Evolutionary conservation across 164 flowering plant species (phyloP).

Genomic region (Vitis cinerea): DNA sequence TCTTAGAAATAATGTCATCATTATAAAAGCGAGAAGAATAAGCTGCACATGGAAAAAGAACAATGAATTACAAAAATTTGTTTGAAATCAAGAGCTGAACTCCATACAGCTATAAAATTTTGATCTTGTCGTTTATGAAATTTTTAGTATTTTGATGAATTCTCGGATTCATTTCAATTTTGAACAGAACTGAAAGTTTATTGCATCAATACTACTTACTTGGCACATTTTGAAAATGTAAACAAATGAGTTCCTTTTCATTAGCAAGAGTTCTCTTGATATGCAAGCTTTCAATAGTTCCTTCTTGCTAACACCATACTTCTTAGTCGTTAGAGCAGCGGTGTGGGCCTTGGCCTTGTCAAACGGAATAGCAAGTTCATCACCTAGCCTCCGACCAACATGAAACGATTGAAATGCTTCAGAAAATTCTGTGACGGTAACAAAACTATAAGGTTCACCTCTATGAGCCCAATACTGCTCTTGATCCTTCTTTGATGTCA

Average conservation of each 20-base stretch:
- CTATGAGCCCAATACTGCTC: conserved; percentile 56
- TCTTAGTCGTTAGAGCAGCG: conserved; percentile 49
- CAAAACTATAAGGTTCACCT: conserved; percentile 49
- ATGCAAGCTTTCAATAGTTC: conserved; percentile 59
- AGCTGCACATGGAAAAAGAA: conserved; percentile 27
- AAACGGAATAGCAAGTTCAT: conserved; percentile 53
- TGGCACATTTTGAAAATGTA: conserved; percentile 56
- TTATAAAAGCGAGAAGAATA: conserved; percentile 24
- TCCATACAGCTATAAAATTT: too few relatives aligned
- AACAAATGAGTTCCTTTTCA: conserved; percentile 72
- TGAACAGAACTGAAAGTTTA: background rate
- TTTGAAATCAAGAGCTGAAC: too few relatives aligned
- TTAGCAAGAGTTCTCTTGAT: conserved; percentile 59
- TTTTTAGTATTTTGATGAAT: too few relatives aligned
- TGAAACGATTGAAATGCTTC: conserved; percentile 66
- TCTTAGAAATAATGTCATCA: conserved; percentile 43
- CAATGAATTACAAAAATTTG: background rate
- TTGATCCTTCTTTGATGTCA: conserved; percentile 79
- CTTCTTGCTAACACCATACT: conserved; percentile 56
- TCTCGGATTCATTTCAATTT: too few relatives aligned
- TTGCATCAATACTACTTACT: conserved; percentile 25
- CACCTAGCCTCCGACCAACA: conserved; percentile 42
- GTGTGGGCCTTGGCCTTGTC: conserved; percentile 66
- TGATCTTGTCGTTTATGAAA: too few relatives aligned
- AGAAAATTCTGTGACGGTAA: conserved; percentile 49